phyloP scores from a whole-genome alignment of 805 yeast genomes.

The Starmerella vaccinii region DNA sequence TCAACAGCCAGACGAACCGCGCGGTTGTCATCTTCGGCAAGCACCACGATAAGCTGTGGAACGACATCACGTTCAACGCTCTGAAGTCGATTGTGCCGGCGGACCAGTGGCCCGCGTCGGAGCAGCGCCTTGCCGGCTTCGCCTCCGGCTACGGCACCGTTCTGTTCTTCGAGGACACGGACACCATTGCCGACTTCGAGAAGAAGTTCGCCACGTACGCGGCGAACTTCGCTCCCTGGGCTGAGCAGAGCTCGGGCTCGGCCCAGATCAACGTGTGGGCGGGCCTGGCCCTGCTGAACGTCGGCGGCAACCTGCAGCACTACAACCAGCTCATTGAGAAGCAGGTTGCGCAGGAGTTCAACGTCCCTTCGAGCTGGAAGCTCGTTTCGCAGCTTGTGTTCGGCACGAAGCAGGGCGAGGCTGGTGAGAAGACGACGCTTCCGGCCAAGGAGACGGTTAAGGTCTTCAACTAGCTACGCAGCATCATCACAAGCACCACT shows the following conservation, averaged over 20 bases:
- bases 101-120: conserved; percentile 33
- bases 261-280: conserved; percentile 45
- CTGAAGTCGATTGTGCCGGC: conserved; percentile 32
- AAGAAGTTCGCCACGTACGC: conserved; percentile 37
- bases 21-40: conserved; percentile 41
- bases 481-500: too few relatives aligned
- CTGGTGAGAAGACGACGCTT: conserved; percentile 36
- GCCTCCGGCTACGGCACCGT: conserved; percentile 43
- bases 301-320: conserved; percentile 47
- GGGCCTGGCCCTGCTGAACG: conserved; percentile 37
- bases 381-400: conserved; percentile 44
- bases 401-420: conserved; percentile 36
- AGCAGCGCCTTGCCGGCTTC: conserved; percentile 36
- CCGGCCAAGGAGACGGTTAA: conserved; percentile 36
- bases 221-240: conserved; percentile 40
- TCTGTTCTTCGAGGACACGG: conserved; percentile 39
- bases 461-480: not conserved
- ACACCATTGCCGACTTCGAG: conserved; percentile 35
- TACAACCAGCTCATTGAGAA: conserved; percentile 39
- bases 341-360: conserved; percentile 32
- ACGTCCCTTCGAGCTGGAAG: conserved; percentile 37
- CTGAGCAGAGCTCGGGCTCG: conserved; percentile 37
- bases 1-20: conserved; percentile 43
- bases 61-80: conserved; percentile 30
- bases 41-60: conserved; percentile 40